These are phyloP conservation scores for Monosporozyma solicola DNA, from an alignment of 805 yeast genomes.

Conservation along the genomic window DNA sequence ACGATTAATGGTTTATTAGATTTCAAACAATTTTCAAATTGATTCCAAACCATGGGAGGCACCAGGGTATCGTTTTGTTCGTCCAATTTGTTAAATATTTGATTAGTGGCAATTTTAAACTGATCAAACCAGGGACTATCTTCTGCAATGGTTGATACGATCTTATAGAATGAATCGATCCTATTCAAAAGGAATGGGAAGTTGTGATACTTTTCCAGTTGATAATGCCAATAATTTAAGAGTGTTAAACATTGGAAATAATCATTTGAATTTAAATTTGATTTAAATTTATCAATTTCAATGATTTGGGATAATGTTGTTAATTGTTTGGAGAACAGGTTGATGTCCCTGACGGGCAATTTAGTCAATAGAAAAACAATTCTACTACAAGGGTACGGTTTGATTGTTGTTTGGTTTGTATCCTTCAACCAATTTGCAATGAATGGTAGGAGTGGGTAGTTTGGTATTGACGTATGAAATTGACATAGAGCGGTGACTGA, in stretches of 20 bases:
- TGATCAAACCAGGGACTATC: slow-evolving; percentile 10
- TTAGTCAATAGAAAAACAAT: too few species aligned
- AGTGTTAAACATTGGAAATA: slow-evolving; percentile 22
- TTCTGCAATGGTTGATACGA: slow-evolving; percentile 12
- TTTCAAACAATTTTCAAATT: slow-evolving; percentile 11
- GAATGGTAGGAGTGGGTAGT: background rate
- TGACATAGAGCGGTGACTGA: slow-evolving; percentile 6
- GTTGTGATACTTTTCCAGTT: background rate
- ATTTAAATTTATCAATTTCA: background rate
- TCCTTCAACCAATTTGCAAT: too few species aligned
- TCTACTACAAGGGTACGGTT: too few species aligned
- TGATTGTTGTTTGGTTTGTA: too few species aligned
- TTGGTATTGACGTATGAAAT: background rate
- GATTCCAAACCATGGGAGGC: slow-evolving; percentile 3
- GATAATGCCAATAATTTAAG: slow-evolving; percentile 11
- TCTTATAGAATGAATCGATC: slow-evolving; percentile 14
- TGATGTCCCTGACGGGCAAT: too few species aligned
- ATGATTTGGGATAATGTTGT: background rate
- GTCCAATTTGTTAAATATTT: background rate
- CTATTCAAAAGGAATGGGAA: background rate
- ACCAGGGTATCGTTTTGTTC: too few species aligned
- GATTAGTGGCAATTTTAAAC: background rate
- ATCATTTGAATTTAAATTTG: background rate
- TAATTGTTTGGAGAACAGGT: background rate
- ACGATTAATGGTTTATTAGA: slow-evolving; percentile 13